phyloP scores from a whole-genome alignment of 1,284 basidiomycete genomes.

The Bjerkandera adusta region DNA sequence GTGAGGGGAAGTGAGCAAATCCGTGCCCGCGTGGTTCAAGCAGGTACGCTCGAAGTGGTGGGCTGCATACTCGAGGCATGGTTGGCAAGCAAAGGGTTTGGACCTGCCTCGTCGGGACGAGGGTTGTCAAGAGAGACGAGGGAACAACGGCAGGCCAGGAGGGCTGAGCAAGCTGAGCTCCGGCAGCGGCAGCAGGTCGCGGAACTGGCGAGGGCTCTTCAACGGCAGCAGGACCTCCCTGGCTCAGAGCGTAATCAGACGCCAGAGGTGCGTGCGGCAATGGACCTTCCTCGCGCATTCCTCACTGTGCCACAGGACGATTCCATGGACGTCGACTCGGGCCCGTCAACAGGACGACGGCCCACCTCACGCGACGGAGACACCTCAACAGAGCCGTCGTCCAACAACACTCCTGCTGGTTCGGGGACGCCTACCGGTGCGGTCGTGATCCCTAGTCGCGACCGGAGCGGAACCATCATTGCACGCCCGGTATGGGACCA shows the following conservation, averaged over 20 bases:
- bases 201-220: conserved; percentile 55
- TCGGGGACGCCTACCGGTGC: conserved; percentile 59
- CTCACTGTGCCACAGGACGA: conserved; percentile 24
- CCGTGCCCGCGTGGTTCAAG: conserved; percentile 91
- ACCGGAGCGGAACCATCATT: conserved; percentile 74
- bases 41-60: conserved; percentile 92
- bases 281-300: too few relatives aligned
- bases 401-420: conserved; percentile 54
- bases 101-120: conserved; percentile 60
- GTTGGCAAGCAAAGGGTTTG: conserved; percentile 82
- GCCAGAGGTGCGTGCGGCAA: conserved; percentile 25
- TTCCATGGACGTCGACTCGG: conserved; percentile 27
- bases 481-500: conserved; percentile 63
- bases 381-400: conserved; percentile 57
- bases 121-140: conserved; percentile 67
- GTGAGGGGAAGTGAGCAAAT: conserved; percentile 95
- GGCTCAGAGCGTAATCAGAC: conserved; percentile 14
- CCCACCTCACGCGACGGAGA: conserved; percentile 46
- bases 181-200: conserved; percentile 58
- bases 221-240: conserved; percentile 37
- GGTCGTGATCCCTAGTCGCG: conserved; percentile 52
- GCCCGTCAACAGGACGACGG: conserved; percentile 19
- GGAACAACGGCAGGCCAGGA: conserved; percentile 63
- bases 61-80: conserved; percentile 94
- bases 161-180: conserved; percentile 50